These are phyloP conservation scores for Cicer cuneatum DNA, from an alignment of 306 rosid genomes.

Conservation along the genomic window DNA sequence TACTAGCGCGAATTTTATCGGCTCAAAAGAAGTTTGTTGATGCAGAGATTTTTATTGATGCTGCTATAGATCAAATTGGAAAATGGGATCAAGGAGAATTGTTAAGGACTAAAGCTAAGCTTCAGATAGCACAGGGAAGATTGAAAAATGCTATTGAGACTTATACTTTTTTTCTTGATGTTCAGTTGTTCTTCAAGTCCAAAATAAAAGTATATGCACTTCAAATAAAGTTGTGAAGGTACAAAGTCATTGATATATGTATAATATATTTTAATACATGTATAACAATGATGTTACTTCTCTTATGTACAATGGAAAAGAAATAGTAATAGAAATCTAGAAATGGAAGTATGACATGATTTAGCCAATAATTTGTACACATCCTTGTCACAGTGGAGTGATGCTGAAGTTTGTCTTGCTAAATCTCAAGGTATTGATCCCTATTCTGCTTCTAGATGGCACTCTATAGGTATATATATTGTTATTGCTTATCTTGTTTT, in stretches of 20 bases:
- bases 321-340: constrained; percentile 63
- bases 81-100: constrained; percentile 89
- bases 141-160: too few species aligned
- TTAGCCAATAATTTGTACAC: constrained; percentile 75
- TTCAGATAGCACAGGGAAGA: constrained; percentile 76
- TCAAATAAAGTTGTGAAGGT: constrained; percentile 71
- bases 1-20: too few species aligned
- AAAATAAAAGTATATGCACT: too few species aligned
- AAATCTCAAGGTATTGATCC: too few species aligned
- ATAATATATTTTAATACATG: not conserved
- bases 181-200: too few species aligned
- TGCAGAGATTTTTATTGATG: too few species aligned
- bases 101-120: constrained; percentile 78
- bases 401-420: too few species aligned
- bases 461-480: constrained; percentile 72
- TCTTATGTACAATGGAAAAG: constrained; percentile 54
- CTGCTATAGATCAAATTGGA: constrained; percentile 84
- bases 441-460: too few species aligned
- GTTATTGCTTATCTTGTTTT: too few species aligned
- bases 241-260: constrained; percentile 15
- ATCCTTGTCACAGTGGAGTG: constrained; percentile 73
- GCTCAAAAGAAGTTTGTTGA: too few species aligned
- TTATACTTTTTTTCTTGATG: too few species aligned
- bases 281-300: constrained; percentile 7
- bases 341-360: too few species aligned